Conservation (phyloP, 768 basidiomycete species). For the Boletus pseudo-olivaceus region DNA sequence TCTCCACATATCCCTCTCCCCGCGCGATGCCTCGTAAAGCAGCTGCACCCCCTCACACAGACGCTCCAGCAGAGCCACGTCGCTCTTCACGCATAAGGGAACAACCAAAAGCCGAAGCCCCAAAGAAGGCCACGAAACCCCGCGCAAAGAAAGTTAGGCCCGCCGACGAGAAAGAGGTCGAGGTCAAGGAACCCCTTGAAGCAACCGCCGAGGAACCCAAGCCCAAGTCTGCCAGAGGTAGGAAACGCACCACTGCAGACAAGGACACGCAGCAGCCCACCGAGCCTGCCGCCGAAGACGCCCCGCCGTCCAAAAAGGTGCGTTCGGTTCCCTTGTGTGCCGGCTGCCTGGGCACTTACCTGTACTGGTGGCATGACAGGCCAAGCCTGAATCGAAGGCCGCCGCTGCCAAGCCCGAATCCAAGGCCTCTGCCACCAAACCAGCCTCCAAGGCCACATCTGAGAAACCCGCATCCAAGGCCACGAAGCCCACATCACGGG, state of each 20-base stretch:
- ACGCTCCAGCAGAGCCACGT: constrained; percentile 47
- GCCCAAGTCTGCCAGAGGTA: constrained; percentile 46
- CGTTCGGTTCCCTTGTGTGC: constrained; percentile 8
- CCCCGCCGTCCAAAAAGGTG: constrained; percentile 67
- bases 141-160: constrained; percentile 45
- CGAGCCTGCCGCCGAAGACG: constrained; percentile 39
- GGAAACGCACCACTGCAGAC: constrained; percentile 50
- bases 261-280: constrained; percentile 36
- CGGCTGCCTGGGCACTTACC: background rate
- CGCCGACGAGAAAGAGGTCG: constrained; percentile 43
- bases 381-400: constrained; percentile 40
- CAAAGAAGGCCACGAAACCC: constrained; percentile 67
- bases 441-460: constrained; percentile 32
- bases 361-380: constrained; percentile 25
- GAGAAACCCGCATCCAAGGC: constrained; percentile 43
- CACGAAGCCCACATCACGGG: constrained; percentile 38
- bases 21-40: constrained; percentile 68
- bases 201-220: constrained; percentile 36
- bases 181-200: constrained; percentile 34
- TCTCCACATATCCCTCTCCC: constrained; percentile 10
- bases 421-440: constrained; percentile 28
- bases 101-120: constrained; percentile 50
- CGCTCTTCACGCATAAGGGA: constrained; percentile 77
- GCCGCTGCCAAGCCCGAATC: constrained; percentile 33
- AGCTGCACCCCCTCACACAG: constrained; percentile 41